Evolutionary conservation across 805 yeast species (phyloP), one percentile per base, ranked within the genome.

Genomic region (Metschnikowia picachoensis): DNA sequence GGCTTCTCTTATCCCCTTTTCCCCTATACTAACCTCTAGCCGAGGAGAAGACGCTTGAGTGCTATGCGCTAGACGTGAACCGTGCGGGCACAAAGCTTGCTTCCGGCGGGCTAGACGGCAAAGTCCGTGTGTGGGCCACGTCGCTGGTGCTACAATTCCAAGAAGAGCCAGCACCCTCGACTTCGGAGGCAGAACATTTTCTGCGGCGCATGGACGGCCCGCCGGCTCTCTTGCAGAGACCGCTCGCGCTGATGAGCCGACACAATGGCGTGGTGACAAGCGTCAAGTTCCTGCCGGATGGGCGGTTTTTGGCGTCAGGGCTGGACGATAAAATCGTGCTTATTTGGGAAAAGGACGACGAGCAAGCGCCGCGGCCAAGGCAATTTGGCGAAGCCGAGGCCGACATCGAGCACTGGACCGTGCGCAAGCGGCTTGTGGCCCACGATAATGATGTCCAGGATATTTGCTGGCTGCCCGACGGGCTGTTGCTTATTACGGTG

Each of bases 361-460:
- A 62, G 32, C 63, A 74, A 60, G 64, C 67, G 13, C 76, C 81
- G n/a, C 65, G 78, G n/a, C 72, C 75, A 3, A 72, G 59, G 48
- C 82, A 80, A 50, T 85, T 87, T 68, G 96, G 95, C 12, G 77
- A 79, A 30, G 76, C 82, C 44, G 84, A 79, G 40, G 72, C 74
- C 0, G 96, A 90, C 56, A 60, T 80, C 45, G 99, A 92, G 64
- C 95, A 87, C 57, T 92, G 99, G 99, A 83, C 92, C 1, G 97
- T 92, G 1, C 71, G 96, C 15, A 88, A 88, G 58, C 77, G 98
- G 58, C 76, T 90, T 13, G 97, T 89, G 15, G 99, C 97, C 1
- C 99, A 94, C 65, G 98, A 94, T 53, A 94, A 92, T 61, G 99
- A 94, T 69, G 87, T 94, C 41, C 99, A 94, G 64, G 99, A 94